Evolutionary conservation across 139 green algal species (phyloP), one percentile per base, ranked within the genome.

Genomic region (Deuterostichococcus epilithicus): DNA sequence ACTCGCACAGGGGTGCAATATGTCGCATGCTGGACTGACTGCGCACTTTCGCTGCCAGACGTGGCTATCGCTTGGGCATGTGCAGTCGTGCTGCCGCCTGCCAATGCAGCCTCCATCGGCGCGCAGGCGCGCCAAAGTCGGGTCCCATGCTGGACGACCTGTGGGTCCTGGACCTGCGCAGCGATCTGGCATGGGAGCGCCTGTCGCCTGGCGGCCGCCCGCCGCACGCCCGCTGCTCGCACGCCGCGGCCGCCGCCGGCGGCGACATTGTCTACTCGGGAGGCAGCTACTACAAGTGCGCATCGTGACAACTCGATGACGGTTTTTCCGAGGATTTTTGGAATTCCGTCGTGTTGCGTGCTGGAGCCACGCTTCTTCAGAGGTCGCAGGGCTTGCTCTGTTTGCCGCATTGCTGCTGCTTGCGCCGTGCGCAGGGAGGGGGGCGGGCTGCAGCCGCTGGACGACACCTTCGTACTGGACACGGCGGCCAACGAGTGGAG

Each of bases 71-170:
- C n/a, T n/a, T n/a, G n/a, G n/a, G n/a, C n/a, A n/a, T n/a, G n/a
- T n/a, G 13, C 8, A 13, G 42, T 52, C 42, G 42, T 13, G 8
- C 8, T 23, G 42, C 42, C 42, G 8, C 8, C 8, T 52, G 8
- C 42, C 13, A 13, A 63, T n/a, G 52, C 52, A 23, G 52, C 26
- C 18, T n/a, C 8, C 5, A 30, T 13, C 3, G 18, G 26, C 3
- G 52, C 52, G 13, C 42, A 63, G 52, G 52, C 20, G 85, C 85
- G 30, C 77, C 85, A 0, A 79, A 87, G 70, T 70, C 76, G 23
- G 85, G 85, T 0, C 66, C 60, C 5, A 89, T 89, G 85, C 36
- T 87, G 59, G 80, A 68, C 3, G 84, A 88, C 68, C 42, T 86
- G 2, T 88, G 76, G 69, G 32, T 30, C 5, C 45, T 88, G 22